phyloP scores from a whole-genome alignment of 2,329 filamentous ascomycete genomes.

The Trichoderma pleuroti region DNA sequence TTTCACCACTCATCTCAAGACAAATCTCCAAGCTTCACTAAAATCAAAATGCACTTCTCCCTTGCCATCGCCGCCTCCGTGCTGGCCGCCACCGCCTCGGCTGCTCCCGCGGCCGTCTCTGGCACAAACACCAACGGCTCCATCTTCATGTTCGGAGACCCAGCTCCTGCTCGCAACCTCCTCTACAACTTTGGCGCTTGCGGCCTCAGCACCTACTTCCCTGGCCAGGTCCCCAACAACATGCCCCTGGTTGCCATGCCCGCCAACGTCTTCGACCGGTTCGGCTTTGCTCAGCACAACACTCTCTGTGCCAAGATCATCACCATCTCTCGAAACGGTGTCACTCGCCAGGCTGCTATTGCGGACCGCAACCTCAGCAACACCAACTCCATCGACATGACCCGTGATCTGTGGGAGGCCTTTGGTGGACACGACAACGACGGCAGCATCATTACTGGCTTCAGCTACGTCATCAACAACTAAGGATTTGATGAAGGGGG shows the following conservation, averaged over 20 bases:
- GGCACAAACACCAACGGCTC: constrained; percentile 9
- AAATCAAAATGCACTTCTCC: constrained; percentile 13
- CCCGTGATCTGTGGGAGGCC: constrained; percentile 15
- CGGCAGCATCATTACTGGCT: constrained; percentile 3
- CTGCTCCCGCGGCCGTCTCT: neutral
- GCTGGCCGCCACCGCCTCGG: constrained; percentile 15
- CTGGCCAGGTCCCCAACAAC: neutral
- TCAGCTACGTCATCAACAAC: neutral
- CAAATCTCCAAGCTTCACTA: neutral
- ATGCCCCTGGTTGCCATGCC: constrained; percentile 17
- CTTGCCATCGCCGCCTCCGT: constrained; percentile 8
- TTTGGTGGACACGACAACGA: constrained; percentile 16
- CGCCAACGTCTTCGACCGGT: constrained; percentile 11
- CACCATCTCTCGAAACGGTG: constrained; percentile 15
- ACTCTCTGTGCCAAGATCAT: constrained; percentile 18
- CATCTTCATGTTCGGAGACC: constrained; percentile 16
- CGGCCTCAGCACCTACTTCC: constrained; percentile 19
- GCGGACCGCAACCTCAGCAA: constrained; percentile 18
- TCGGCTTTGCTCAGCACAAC: constrained; percentile 17
- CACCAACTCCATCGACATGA: constrained; percentile 18
- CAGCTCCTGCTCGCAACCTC: constrained; percentile 1
- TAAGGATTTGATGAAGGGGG: neutral
- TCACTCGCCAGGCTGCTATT: constrained; percentile 14
- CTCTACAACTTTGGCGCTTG: constrained; percentile 11
- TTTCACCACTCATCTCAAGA: neutral